Percentiles rank a stretch among this genome's conserved stretches.
These are phyloP conservation scores for Cochlearia excelsa DNA, from an alignment of 345 rosid genomes.

Conservation along the genomic window DNA sequence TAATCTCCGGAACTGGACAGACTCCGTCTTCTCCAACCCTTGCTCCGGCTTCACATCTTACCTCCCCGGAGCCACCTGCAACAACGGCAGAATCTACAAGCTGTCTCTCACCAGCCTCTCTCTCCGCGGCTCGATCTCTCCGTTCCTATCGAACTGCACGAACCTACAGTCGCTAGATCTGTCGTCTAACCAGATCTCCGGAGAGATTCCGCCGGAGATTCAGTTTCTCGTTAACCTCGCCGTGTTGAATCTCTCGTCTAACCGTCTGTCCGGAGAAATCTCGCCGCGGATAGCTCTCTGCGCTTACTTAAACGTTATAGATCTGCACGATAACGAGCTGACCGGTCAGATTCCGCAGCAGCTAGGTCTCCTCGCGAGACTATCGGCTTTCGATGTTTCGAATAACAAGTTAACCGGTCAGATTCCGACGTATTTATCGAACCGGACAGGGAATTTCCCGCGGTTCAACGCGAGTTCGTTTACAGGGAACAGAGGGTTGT, in stretches of 20 bases:
- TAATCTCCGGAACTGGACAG: conserved; percentile 82
- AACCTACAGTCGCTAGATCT: conserved; percentile 90
- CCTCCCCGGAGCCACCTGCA: conserved; percentile 81
- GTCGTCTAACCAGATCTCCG: conserved; percentile 74
- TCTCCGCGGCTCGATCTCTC: conserved; percentile 79
- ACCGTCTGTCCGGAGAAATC: conserved; percentile 67
- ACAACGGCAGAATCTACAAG: conserved; percentile 92
- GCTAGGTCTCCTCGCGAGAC: conserved; percentile 64
- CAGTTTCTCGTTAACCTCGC: conserved; percentile 86
- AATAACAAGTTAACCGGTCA: conserved; percentile 71
- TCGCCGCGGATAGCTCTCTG: conserved; percentile 77
- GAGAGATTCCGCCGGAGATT: conserved; percentile 73
- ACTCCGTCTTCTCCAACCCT: conserved; percentile 54
- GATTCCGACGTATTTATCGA: conserved; percentile 68
- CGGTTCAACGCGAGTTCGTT: conserved; percentile 79
- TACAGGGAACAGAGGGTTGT: conserved; percentile 75
- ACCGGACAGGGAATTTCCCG: conserved; percentile 64
- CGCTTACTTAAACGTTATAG: conserved; percentile 90
- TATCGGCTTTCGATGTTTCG: conserved; percentile 85
- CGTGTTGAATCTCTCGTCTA: conserved; percentile 84
- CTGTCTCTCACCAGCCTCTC: conserved; percentile 76
- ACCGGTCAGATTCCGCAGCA: conserved; percentile 78
- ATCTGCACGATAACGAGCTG: conserved; percentile 75
- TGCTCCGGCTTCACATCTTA: conserved; percentile 80
- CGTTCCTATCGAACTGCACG: conserved; percentile 80